Percentiles rank a stretch among this genome's conserved stretches.
Conservation (phyloP, 306 rosid genomes). For the Benincasa hispida region DNA sequence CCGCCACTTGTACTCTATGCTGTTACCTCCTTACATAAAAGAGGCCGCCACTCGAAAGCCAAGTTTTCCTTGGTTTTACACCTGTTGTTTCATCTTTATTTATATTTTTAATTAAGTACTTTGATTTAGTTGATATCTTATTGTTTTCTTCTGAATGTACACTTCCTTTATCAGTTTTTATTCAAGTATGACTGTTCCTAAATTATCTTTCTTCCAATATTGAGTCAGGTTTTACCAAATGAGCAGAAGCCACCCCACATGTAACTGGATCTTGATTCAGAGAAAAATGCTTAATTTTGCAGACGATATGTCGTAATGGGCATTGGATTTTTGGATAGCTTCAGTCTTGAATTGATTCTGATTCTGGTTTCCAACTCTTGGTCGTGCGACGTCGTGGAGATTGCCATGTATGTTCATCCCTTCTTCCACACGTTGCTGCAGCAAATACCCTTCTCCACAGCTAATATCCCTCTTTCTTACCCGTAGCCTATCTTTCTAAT, state of each 20-base stretch:
- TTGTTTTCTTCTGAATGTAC: not conserved
- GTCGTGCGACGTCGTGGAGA: constrained; percentile 8
- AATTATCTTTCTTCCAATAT: not conserved
- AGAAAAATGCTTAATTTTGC: not conserved
- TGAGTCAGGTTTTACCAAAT: not conserved
- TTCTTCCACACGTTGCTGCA: constrained; percentile 7
- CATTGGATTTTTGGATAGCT: not conserved
- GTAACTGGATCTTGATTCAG: not conserved
- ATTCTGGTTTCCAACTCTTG: not conserved
- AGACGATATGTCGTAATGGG: not conserved
- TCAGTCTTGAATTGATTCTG: not conserved
- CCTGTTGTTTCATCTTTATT: not conserved
- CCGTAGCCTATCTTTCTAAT: not conserved
- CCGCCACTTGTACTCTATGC: not conserved
- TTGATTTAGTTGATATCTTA: not conserved
- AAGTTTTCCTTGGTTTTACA: not conserved
- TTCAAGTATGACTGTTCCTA: not conserved
- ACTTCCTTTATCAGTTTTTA: not conserved
- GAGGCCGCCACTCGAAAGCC: not conserved
- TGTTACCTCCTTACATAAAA: not conserved
- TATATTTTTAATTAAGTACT: not conserved
- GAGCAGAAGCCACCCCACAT: not conserved
- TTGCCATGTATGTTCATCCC: constrained; percentile 4
- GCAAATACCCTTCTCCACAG: not conserved
- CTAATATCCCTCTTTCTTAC: not conserved